Evolutionary conservation across 2,329 filamentous ascomycete species (phyloP).

Genomic region (Penicillium glabrum): DNA sequence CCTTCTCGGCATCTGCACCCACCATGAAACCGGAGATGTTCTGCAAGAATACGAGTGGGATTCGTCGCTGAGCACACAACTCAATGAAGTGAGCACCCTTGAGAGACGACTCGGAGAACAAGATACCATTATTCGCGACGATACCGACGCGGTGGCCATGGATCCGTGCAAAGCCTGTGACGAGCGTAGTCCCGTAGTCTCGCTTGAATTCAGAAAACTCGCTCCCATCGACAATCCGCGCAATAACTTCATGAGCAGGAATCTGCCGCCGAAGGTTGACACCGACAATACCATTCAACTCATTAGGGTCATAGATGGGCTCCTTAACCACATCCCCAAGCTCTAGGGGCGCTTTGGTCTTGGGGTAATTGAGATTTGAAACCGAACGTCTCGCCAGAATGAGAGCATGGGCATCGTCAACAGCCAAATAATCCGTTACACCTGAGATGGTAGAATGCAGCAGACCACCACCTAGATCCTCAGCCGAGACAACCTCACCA

Average conservation of each 20-base stretch:
- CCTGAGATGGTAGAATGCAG: conserved; percentile 89
- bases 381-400: conserved; percentile 81
- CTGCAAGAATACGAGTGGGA: conserved; percentile 90
- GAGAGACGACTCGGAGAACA: conserved; percentile 83
- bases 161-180: conserved; percentile 88
- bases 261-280: conserved; percentile 86
- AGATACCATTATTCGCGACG: conserved; percentile 91
- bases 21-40: conserved; percentile 99
- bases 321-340: conserved; percentile 57
- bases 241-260: conserved; percentile 85
- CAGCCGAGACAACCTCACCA: conserved; percentile 84
- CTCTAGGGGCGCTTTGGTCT: conserved; percentile 37
- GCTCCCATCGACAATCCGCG: conserved; percentile 86
- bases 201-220: conserved; percentile 94
- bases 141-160: conserved; percentile 91
- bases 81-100: conserved; percentile 98
- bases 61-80: conserved; percentile 83
- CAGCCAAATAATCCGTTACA: conserved; percentile 91
- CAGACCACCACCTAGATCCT: conserved; percentile 85
- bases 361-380: conserved; percentile 85
- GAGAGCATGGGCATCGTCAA: conserved; percentile 89
- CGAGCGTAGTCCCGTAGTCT: conserved; percentile 82
- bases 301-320: conserved; percentile 74
- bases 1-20: conserved; percentile 83
- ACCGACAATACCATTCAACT: conserved; percentile 84